Conservation (phyloP, 768 basidiomycete species). For the Heimioporus sp. region DNA sequence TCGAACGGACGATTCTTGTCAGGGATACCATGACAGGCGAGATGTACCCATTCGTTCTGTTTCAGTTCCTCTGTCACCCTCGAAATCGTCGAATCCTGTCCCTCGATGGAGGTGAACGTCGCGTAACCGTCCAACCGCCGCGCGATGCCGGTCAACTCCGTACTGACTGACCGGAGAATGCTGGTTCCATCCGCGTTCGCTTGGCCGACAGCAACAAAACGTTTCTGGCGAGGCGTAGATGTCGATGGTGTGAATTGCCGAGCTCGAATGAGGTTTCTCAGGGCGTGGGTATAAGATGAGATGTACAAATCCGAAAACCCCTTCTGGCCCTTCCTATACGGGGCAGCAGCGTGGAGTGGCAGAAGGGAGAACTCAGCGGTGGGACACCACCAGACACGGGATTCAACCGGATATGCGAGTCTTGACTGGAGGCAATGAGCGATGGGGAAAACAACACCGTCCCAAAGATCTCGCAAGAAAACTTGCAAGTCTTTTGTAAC, state of each 20-base stretch:
- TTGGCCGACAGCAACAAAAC: conserved; percentile 3
- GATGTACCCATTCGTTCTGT: neutral
- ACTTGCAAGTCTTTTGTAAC: neutral
- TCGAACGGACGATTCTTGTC: conserved; percentile 10
- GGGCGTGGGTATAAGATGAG: conserved; percentile 14
- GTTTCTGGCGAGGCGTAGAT: neutral
- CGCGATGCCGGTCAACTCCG: no score
- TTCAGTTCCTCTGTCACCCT: no score
- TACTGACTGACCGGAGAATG: no score
- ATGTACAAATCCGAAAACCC: conserved; percentile 10
- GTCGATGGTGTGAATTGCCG: neutral
- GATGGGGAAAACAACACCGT: neutral
- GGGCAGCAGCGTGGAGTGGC: neutral
- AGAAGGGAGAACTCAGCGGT: conserved; percentile 3
- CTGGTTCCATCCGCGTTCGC: neutral
- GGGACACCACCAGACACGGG: conserved; percentile 15
- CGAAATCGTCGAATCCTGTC: no score
- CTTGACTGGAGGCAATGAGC: neutral
- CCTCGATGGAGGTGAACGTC: no score
- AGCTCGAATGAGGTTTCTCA: conserved; percentile 7
- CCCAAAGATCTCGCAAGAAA: no score
- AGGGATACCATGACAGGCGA: conserved; percentile 25
- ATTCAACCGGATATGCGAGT: neutral
- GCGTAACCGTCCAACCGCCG: no score
- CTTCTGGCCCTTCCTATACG: neutral